Conservation (phyloP, 495 filamentous ascomycete genomes). For the Talaromyces nanjingensis region DNA sequence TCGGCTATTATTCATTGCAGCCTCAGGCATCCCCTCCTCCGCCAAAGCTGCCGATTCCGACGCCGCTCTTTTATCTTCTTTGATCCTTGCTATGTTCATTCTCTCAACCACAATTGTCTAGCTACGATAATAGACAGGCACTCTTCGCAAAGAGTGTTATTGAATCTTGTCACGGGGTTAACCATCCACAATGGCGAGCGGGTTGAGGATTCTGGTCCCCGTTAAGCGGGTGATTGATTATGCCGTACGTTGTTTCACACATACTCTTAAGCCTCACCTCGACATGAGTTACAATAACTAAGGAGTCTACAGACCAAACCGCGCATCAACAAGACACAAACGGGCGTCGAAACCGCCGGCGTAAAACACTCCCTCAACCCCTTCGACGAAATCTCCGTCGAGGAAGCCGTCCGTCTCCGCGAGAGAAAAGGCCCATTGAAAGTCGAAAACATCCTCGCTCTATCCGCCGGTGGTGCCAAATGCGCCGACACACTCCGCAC, state of each 20-base stretch:
- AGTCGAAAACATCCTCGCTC: conserved; percentile 84
- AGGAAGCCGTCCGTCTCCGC: conserved; percentile 89
- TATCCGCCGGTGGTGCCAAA: conserved; percentile 84
- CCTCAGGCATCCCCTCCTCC: neutral
- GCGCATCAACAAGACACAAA: conserved; percentile 92
- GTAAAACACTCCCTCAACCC: conserved; percentile 99
- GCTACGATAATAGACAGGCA: neutral
- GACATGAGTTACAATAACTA: conserved; percentile 46
- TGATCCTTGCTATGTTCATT: neutral
- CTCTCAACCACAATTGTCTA: neutral
- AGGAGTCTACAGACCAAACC: conserved; percentile 71
- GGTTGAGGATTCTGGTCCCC: conserved; percentile 84
- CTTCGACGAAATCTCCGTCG: conserved; percentile 96
- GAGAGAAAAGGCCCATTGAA: conserved; percentile 56
- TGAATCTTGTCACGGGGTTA: neutral
- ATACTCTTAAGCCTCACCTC: conserved; percentile 60
- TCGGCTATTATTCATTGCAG: neutral
- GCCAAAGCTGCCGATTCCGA: neutral
- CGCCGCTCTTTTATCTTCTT: neutral
- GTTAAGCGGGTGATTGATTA: conserved; percentile 99
- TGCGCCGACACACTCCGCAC: conserved; percentile 80
- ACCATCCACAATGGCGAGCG: conserved; percentile 56
- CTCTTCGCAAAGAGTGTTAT: neutral
- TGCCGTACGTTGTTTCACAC: conserved; percentile 56
- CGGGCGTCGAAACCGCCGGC: conserved; percentile 80